A percentile compares a stretch with the other conserved stretches of the same genome.
These are phyloP conservation scores for Phytophthora idaei DNA, from an alignment of 352 stramenopile species.

Conservation along the genomic window DNA sequence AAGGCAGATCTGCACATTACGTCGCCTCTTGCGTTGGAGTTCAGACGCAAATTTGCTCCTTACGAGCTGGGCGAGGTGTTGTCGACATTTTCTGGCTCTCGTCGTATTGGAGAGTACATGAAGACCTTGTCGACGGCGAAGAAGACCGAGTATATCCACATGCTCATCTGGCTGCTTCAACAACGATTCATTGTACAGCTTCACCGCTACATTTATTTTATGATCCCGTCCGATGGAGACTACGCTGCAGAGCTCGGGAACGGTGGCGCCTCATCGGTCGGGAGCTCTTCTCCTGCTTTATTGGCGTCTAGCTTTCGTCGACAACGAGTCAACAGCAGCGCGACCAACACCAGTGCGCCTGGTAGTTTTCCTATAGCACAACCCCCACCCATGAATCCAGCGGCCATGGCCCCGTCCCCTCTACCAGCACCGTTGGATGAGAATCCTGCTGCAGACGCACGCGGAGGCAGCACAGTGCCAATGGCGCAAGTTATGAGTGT, in stretches of 20 bases:
- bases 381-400: constrained; percentile 38
- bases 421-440: constrained; percentile 13
- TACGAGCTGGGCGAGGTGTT: constrained; percentile 79
- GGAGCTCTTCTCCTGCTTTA: constrained; percentile 40
- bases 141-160: constrained; percentile 88
- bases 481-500: constrained; percentile 43
- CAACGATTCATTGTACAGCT: constrained; percentile 84
- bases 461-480: constrained; percentile 13
- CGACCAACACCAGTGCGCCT: constrained; percentile 30
- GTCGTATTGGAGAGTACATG: constrained; percentile 80
- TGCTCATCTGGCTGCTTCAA: constrained; percentile 89
- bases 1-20: constrained; percentile 56
- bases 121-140: constrained; percentile 66
- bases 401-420: constrained; percentile 26
- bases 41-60: constrained; percentile 71
- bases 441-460: constrained; percentile 20
- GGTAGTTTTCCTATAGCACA: constrained; percentile 34
- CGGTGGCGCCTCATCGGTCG: constrained; percentile 19
- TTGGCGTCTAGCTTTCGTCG: constrained; percentile 36
- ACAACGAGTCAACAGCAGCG: constrained; percentile 33
- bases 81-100: constrained; percentile 70
- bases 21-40: constrained; percentile 67
- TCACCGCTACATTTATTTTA: constrained; percentile 89
- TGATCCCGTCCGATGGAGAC: constrained; percentile 76
- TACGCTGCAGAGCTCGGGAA: constrained; percentile 37